A percentile compares a stretch with the other conserved stretches of the same genome.
Conservation (phyloP, 108 stramenopile genomes). For the Epithemia pelagica region DNA sequence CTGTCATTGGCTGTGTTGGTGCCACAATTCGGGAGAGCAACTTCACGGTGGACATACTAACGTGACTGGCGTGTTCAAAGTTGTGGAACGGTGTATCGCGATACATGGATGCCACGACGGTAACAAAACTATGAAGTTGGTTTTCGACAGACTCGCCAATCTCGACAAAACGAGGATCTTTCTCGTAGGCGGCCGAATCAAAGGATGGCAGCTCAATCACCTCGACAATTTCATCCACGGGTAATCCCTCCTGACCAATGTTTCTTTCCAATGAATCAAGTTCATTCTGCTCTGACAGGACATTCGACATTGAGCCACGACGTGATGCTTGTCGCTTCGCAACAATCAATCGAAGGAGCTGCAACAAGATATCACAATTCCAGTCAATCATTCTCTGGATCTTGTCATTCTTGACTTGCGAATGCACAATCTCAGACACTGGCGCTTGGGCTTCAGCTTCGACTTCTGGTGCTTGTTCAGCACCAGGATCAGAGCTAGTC, state of each 20-base stretch:
- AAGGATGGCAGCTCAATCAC: neutral
- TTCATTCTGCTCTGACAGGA: neutral
- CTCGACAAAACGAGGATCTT: neutral
- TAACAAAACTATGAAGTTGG: neutral
- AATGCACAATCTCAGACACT: neutral
- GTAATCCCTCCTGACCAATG: neutral
- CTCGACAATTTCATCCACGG: constrained; percentile 3
- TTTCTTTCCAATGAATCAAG: neutral
- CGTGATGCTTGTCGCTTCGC: neutral
- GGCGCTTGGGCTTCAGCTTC: constrained; percentile 1
- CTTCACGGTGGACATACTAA: constrained; percentile 3
- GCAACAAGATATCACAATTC: constrained; percentile 28
- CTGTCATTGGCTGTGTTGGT: neutral
- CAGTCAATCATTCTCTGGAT: constrained; percentile 14
- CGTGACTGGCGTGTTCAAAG: constrained; percentile 9
- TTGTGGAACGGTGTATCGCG: constrained; percentile 8
- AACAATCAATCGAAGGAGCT: constrained; percentile 1
- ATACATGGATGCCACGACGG: constrained; percentile 4
- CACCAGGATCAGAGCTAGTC: neutral
- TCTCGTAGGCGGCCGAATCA: neutral
- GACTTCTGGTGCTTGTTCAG: neutral
- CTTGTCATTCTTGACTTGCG: neutral
- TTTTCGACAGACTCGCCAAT: neutral
- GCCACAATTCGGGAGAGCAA: constrained; percentile 4
- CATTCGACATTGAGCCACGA: neutral